Evolutionary conservation across 306 rosid species (phyloP).

Genomic region (Quercus bicolor): DNA sequence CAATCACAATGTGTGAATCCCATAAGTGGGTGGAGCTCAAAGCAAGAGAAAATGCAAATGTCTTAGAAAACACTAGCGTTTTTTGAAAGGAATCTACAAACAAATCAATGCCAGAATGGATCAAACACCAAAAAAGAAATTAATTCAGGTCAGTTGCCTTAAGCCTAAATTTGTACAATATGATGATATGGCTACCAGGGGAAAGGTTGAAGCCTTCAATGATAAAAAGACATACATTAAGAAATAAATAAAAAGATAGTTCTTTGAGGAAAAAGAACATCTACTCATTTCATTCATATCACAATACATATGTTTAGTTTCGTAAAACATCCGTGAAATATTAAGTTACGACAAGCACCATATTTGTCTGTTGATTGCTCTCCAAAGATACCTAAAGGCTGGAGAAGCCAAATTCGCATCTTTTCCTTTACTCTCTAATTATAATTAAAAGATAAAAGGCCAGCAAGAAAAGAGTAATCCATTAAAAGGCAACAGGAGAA

Average conservation of each 20-base stretch:
- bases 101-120: neutral
- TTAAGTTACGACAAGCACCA: neutral
- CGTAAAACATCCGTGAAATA: neutral
- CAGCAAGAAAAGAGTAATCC: neutral
- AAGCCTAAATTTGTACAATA: neutral
- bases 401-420: neutral
- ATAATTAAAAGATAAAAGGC: neutral
- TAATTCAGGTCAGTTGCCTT: neutral
- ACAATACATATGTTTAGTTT: neutral
- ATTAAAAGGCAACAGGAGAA: neutral
- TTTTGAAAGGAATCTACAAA: neutral
- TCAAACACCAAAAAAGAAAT: neutral
- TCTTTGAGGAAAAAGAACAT: neutral
- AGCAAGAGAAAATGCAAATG: too few species aligned
- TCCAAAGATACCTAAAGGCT: neutral
- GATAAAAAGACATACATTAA: too few species aligned
- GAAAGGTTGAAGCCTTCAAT: neutral
- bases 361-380: neutral
- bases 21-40: too few species aligned
- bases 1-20: too few species aligned
- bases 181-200: neutral
- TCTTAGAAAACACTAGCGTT: neutral
- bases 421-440: neutral
- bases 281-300: neutral
- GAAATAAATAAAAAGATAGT: too few species aligned